Evolutionary conservation across 2,329 filamentous ascomycete species (phyloP), one percentile per base, ranked within the genome.

Genomic region (Alternaria burnsii): DNA sequence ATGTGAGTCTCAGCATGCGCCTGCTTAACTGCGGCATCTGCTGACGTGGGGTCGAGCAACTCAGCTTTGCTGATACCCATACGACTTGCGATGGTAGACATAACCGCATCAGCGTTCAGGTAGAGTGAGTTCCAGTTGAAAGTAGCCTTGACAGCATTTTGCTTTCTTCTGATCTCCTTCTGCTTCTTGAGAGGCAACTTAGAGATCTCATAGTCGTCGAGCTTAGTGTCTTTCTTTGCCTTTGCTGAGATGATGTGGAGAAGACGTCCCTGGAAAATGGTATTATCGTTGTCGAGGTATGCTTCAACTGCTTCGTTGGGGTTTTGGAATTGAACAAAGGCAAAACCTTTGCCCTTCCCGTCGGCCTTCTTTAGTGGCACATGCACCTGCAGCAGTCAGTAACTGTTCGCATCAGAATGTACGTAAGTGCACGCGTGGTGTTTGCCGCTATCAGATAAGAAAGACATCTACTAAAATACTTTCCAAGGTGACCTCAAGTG

Each of bases 381-480:
- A 79, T 98, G 94, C 59, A 97, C 89, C 95, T 99, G 79, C 30
- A n/a, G 36, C 51, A 46, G 66, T 70, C 71, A 71, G 72, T 60
- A 63, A 57, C 18, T 18, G 43, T 46, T 55, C 55, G 34, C 32
- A 9, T 42, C 3, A 57, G 22, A 9, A 24, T 16, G 43, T 12
- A 41, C 30, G 24, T 26, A 6, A 24, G 14, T 32, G 7, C 48
- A 12, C 20, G 24, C 43, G 38, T 22, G 32, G 11, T n/a, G 53
- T 58, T 68, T 59, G 68, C 68, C 57, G 65, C 82, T 82, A 82
- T 94, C 91, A 95, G 93, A 89, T 87, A 84, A 85, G 90, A 93
- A 89, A 94, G 91, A 92, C 92, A 97, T 98, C 94, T 99, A 99
- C 95, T 97, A 99, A 97, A 96, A 97, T 95, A 91, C 87, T 92